Evolutionary conservation across 2,329 filamentous ascomycete species (phyloP).

Genomic region (Colletotrichum melonis): DNA sequence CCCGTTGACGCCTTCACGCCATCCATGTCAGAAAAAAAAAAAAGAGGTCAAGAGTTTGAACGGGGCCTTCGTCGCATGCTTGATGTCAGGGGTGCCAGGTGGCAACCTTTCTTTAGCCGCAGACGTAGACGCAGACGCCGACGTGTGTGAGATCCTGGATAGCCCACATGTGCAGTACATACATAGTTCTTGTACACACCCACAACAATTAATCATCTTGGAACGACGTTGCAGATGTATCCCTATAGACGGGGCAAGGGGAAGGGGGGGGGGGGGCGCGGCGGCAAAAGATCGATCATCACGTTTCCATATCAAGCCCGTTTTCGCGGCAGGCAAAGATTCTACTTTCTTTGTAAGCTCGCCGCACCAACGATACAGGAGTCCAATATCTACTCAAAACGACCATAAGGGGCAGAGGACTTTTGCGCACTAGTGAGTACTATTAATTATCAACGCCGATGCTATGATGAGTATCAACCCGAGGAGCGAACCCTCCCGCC

Average conservation of each 20-base stretch:
- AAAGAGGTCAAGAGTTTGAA: neutral
- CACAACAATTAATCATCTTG: too few species aligned
- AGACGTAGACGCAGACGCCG: neutral
- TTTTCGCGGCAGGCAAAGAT: neutral
- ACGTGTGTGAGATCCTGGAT: neutral
- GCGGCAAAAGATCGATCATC: neutral
- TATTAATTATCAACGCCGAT: conserved; percentile 31
- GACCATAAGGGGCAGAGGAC: too few species aligned
- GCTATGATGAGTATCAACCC: conserved; percentile 34
- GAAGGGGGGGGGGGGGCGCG: neutral
- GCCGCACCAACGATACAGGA: too few species aligned
- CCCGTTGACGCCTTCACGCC: neutral
- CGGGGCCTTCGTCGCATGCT: neutral
- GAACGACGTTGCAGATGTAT: neutral
- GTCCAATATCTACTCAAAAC: too few species aligned
- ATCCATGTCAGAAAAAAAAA: neutral
- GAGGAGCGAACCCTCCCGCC: conserved; percentile 19
- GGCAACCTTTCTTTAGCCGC: neutral
- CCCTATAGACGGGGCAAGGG: neutral
- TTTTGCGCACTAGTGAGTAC: neutral
- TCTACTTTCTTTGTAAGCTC: neutral
- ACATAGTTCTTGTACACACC: neutral
- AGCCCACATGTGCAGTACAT: neutral
- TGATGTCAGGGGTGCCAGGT: neutral
- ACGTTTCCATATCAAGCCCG: neutral